Percentiles rank a stretch among this genome's conserved stretches.
Evolutionary conservation across 2,329 filamentous ascomycete genomes (phyloP).

Genomic region (Fusarium coffeatum): DNA sequence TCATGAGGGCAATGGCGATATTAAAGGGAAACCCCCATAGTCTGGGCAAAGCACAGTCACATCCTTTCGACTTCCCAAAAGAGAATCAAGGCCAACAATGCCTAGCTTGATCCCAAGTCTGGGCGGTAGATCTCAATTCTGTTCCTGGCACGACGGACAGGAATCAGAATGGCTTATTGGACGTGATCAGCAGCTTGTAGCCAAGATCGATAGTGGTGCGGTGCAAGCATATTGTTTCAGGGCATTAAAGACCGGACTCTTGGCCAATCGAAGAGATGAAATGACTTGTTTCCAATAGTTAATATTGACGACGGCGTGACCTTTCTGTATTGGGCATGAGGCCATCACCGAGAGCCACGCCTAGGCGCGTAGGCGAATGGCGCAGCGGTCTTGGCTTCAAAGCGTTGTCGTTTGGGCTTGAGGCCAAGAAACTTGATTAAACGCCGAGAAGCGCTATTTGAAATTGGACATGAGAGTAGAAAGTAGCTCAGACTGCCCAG

Average conservation of each 20-base stretch:
- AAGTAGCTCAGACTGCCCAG: background rate
- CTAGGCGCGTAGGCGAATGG: constrained; percentile 27
- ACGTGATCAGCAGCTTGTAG: background rate
- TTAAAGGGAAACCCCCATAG: constrained; percentile 29
- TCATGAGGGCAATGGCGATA: constrained; percentile 21
- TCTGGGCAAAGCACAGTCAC: constrained; percentile 17
- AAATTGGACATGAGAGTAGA: constrained; percentile 11
- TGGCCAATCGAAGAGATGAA: constrained; percentile 19
- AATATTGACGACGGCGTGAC: constrained; percentile 14
- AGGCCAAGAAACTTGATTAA: constrained; percentile 35
- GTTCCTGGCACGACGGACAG: constrained; percentile 29
- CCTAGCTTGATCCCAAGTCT: constrained; percentile 23
- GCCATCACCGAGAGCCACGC: constrained; percentile 30
- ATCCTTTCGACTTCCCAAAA: constrained; percentile 7
- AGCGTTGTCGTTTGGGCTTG: background rate
- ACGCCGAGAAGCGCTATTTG: constrained; percentile 17
- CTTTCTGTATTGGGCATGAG: constrained; percentile 23
- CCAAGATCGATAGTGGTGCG: constrained; percentile 29
- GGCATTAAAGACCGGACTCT: constrained; percentile 6
- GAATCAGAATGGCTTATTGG: constrained; percentile 13
- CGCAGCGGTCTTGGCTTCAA: constrained; percentile 26
- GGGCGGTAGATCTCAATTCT: constrained; percentile 38
- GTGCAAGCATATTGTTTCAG: constrained; percentile 37
- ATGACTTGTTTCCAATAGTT: constrained; percentile 21
- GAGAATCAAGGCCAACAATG: constrained; percentile 16